A percentile compares a stretch with the other conserved stretches of the same genome.
Conservation (phyloP, 495 filamentous ascomycete species). For the Xanthoparmelia taractica region DNA sequence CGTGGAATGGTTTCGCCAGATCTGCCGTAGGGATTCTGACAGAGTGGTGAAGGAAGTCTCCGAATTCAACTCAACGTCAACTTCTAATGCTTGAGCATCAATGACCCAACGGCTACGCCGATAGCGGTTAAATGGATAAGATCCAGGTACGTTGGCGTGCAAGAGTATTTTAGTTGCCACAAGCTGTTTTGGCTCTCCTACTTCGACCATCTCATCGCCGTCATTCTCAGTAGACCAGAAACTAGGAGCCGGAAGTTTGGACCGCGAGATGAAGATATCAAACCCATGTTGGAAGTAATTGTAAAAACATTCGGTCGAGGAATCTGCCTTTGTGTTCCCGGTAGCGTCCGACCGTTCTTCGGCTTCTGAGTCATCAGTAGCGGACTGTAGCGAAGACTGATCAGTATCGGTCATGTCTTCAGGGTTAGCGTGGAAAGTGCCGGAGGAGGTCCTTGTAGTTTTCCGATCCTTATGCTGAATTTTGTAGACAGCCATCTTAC, state of each 20-base stretch:
- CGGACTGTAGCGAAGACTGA: slow-evolving; percentile 67
- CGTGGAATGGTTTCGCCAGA: slow-evolving; percentile 61
- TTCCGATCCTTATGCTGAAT: slow-evolving; percentile 29
- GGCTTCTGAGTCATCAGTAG: slow-evolving; percentile 68
- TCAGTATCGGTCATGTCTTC: slow-evolving; percentile 56
- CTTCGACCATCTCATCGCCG: slow-evolving; percentile 22
- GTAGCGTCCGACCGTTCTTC: slow-evolving; percentile 42
- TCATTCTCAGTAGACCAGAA: slow-evolving; percentile 40
- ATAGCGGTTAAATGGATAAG: slow-evolving; percentile 93
- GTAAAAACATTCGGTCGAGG: slow-evolving; percentile 75
- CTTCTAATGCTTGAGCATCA: slow-evolving; percentile 36
- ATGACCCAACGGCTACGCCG: slow-evolving; percentile 85
- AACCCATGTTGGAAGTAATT: slow-evolving; percentile 96
- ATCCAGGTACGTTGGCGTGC: slow-evolving; percentile 90
- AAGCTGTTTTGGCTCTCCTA: slow-evolving; percentile 37
- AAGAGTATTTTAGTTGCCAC: slow-evolving; percentile 85
- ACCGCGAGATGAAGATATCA: slow-evolving; percentile 82
- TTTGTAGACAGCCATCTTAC: slow-evolving; percentile 82
- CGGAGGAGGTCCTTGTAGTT: slow-evolving; percentile 7
- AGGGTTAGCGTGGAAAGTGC: slow-evolving; percentile 9
- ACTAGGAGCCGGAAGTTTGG: slow-evolving; percentile 57
- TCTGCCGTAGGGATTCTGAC: slow-evolving; percentile 55
- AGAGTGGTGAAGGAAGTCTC: slow-evolving; percentile 70
- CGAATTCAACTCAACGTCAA: slow-evolving; percentile 37
- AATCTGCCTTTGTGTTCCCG: slow-evolving; percentile 40